Base-by-base conservation (phyloP, 257 asterid species). In the Forsythia viridissima region DNA sequence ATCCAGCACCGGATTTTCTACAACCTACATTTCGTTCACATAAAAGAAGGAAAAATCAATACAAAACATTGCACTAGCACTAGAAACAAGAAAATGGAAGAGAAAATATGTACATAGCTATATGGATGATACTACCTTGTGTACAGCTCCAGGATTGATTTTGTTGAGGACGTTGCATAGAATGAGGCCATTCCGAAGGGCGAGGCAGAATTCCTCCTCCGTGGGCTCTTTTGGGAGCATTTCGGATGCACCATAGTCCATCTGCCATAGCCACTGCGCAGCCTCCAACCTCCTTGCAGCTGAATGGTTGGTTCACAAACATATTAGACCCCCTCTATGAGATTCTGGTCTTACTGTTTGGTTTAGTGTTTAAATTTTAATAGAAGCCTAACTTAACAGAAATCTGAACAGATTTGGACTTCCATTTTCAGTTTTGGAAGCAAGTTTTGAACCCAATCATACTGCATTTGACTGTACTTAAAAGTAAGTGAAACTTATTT, bases 141-240 rank as follows among this genome's bases (percentile, higher is more conserved):
- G 92, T 83, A 92, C 92, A 20, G 97, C 97, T 0, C 97, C 93
- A 24, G 98, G 97, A 73, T 92, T 91, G 87, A 94, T 91, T 90
- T 89, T 94, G 93, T 94, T 94, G 89, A 94, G 97, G 78, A 94
- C 97, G 38, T 94, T 94, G 96, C 98, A 94, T 18, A 92, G 96
- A 70, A 94, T 90, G 79, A 92, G 97, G 67, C 98, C 98, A 79
- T 94, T 94, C 87, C 98, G 97, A 70, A 94, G 96, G 8, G 94
- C 91, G 55, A 86, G 79, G 48, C 93, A 87, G 70, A 92, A 94
- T 18, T 91, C 90, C 72, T 89, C 90, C 82, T 92, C 98, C 34
- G 89, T 85, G 41, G 98, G 97, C 74, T 92, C 85, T 76, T 80
- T 51, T 0, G 94, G 89, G 55, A 94, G 90, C 71, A 89, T 80